Conservation (phyloP, 352 stramenopile genomes). For the Globisporangium mamillatum region DNA sequence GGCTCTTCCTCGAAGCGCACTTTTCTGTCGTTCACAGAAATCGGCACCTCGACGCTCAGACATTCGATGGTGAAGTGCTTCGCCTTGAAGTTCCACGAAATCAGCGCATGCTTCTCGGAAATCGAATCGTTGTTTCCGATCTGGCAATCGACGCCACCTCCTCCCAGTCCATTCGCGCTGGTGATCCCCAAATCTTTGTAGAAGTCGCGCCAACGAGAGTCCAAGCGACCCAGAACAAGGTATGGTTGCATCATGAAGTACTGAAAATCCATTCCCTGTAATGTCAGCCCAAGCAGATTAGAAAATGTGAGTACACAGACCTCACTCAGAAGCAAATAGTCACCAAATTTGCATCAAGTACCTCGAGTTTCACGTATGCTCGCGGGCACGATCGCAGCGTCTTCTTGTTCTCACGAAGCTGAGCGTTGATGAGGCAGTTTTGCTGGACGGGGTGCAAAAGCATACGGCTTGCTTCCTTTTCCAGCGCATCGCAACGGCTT, state of each 20-base stretch:
- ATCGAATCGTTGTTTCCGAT: conserved; percentile 68
- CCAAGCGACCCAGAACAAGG: conserved; percentile 64
- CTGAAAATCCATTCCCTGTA: conserved; percentile 48
- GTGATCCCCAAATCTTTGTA: conserved; percentile 55
- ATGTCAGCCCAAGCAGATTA: conserved; percentile 1
- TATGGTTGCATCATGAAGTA: conserved; percentile 72
- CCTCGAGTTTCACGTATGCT: conserved; percentile 77
- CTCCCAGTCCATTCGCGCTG: conserved; percentile 44
- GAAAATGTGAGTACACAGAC: background rate
- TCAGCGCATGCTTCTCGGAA: conserved; percentile 52
- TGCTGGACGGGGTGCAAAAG: conserved; percentile 47
- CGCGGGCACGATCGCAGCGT: conserved; percentile 28
- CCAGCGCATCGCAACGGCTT: conserved; percentile 18
- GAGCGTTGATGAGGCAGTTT: conserved; percentile 37
- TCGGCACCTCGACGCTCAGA: conserved; percentile 42
- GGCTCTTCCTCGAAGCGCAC: conserved; percentile 50
- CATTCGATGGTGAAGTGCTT: conserved; percentile 69
- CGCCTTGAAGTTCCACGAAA: conserved; percentile 49
- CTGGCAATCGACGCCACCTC: conserved; percentile 64
- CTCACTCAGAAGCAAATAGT: background rate
- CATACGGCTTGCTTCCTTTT: conserved; percentile 39
- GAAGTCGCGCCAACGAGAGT: conserved; percentile 43
- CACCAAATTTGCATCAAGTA: conserved; percentile 18
- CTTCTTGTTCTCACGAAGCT: conserved; percentile 32
- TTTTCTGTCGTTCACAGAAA: conserved; percentile 68